Base-by-base conservation (phyloP, 129 eudicot genomes). In the Helianthus tuberosus region DNA sequence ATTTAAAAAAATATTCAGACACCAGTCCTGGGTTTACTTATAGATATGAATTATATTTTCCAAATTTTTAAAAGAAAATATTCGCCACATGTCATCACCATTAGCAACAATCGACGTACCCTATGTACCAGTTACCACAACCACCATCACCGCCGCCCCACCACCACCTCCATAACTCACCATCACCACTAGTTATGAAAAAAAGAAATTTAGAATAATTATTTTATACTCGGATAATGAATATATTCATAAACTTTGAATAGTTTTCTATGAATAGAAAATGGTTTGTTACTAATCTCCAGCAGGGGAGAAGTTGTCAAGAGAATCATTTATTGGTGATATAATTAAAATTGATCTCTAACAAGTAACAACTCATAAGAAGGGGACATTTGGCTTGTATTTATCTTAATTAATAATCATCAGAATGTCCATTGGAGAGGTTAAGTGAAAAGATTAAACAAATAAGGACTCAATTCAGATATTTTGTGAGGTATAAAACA, bases 321-420 rank as follows among this genome's bases (percentile, higher is more conserved):
- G 27, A 27, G 46, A 29, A 68, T 49, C 47, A 17, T 47, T 47
- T 23, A 27, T 67, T 47, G 43, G 27, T 29, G 48, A 27, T n/a
- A 50, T 27, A 7, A 35, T 49, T 48, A 13, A 68, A 68, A 60
- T n/a, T n/a, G n/a, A n/a, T 60, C 43, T 12, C 35, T 27, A 60
- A 60, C 65, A 29, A 60, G 44, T 60, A 60, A n/a, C n/a, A n/a
- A 60, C 65, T 60, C 43, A 60, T 29, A 60, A 64, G n/a, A 27
- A 43, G 47, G 47, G 47, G 36, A 5, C 46, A 65, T 65, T 8
- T 51, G 27, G 62, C 15, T 8, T 69, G 73, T 32, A 50, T 6
- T 50, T 68, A 68, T 47, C 44, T 13, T 12, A 27, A 68, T 29
- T 13, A 49, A 49, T 29, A 29, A 66, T 66, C 39, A 66, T 66